Conservation (phyloP, 1,284 basidiomycete species). For the Boletus mariae region DNA sequence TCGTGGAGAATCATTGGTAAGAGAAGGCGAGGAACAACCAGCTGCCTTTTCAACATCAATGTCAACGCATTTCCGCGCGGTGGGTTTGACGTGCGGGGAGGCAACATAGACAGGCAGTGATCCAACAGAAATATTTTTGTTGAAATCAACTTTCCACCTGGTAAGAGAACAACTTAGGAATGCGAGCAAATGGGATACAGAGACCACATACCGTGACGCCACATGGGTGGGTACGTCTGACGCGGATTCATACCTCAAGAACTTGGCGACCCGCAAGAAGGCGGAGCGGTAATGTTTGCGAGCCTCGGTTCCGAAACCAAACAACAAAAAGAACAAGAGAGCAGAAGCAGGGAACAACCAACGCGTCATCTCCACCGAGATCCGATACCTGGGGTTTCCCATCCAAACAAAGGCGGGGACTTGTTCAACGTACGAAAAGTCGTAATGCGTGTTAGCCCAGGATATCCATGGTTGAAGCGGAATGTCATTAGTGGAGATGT, state of each 20-base stretch:
- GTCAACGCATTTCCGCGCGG: constrained; percentile 3
- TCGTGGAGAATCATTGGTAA: constrained; percentile 9
- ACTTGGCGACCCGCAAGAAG: constrained; percentile 8
- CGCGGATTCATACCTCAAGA: constrained; percentile 16
- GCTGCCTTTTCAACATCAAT: constrained; percentile 15
- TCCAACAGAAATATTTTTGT: constrained; percentile 15
- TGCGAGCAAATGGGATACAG: background rate
- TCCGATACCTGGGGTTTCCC: constrained; percentile 14
- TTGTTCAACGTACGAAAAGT: constrained; percentile 37
- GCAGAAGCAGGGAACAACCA: constrained; percentile 38
- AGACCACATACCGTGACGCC: constrained; percentile 15
- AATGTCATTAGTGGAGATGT: constrained; percentile 31
- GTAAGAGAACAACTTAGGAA: background rate
- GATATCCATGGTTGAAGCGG: constrained; percentile 38
- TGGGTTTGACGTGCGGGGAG: constrained; percentile 2
- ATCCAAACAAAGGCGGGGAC: constrained; percentile 28
- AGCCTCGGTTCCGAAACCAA: constrained; percentile 42
- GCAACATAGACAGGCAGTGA: constrained; percentile 25
- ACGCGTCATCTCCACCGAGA: constrained; percentile 27
- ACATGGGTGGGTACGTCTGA: constrained; percentile 2
- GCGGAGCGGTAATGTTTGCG: constrained; percentile 30
- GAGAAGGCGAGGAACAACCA: constrained; percentile 16
- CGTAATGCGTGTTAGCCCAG: constrained; percentile 40
- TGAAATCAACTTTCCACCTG: constrained; percentile 11
- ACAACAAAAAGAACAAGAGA: constrained; percentile 42